Evolutionary conservation across 1,284 basidiomycete species (phyloP), one percentile per base, ranked within the genome.

Genomic region (Coniophora puteana): DNA sequence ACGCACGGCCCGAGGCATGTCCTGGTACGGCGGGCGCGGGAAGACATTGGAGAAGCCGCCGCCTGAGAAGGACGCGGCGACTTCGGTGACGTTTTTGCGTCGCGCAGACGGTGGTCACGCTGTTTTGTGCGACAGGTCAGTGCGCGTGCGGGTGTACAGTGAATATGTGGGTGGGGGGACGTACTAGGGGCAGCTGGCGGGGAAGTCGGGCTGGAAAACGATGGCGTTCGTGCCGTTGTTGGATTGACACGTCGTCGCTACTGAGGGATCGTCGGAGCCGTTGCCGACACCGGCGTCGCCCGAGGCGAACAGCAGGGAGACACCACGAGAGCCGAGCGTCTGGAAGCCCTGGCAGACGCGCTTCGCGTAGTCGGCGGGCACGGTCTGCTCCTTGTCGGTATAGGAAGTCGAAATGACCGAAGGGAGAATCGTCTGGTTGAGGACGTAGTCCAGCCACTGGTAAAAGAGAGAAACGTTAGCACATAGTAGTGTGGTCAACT

Each of bases 31-130:
- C 0, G 79, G 79, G 11, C 67, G 67, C 20, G 58, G 16, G 61
- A 81, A 83, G 41, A 71, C 68, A 57, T 82, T 69, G 50, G 65
- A 66, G 51, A 67, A 69, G 7, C 83, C 82, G 23, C 80, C 81
- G 11, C 82, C 82, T 33, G 74, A 78, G 57, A 63, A 69, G 35
- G 77, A 75, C 49, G 47, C 55, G 1, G 70, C 67, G 2, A 67
- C 69, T 5, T 65, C 54, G 54, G 2, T 73, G 73, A 33, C 76
- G 58, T 27, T 62, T 48, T 20, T 55, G 57, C 2, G 75, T 78
- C 6, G 69, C 75, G 6, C 76, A 76, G 8, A 78, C 75, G 2
- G 74, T 51, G 4, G 68, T 71, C 4, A 71, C 65, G 41, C 67
- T 68, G 29, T n/a, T n/a, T n/a, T n/a, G n/a, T 6, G n/a, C 20